phyloP scores from a whole-genome alignment of 140 eudicot genomes.

The Flaveria floridana region DNA sequence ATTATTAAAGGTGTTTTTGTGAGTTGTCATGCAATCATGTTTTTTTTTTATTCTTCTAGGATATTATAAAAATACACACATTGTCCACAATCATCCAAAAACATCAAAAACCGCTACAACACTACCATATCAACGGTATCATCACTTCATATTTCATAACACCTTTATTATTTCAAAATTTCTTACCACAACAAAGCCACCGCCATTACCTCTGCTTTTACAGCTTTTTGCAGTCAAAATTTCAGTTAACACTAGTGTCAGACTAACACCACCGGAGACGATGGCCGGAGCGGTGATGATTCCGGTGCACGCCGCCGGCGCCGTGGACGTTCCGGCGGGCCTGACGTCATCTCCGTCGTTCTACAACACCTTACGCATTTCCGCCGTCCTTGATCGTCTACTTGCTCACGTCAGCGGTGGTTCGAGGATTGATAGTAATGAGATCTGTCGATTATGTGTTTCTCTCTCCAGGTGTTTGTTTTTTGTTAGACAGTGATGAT shows the following conservation, averaged over 20 bases:
- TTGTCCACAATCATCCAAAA: too few species aligned
- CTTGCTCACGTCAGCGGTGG: conserved; percentile 17
- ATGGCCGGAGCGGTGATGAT: conserved; percentile 39
- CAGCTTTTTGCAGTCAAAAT: conserved; percentile 14
- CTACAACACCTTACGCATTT: conserved; percentile 39
- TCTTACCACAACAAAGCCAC: not conserved
- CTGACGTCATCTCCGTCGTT: conserved; percentile 24
- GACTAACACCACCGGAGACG: not conserved
- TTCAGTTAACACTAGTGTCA: not conserved
- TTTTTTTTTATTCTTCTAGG: too few species aligned
- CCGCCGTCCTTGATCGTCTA: conserved; percentile 45
- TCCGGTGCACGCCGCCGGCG: conserved; percentile 29
- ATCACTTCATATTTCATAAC: too few species aligned
- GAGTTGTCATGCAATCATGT: too few species aligned
- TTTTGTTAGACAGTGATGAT: too few species aligned
- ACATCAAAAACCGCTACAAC: too few species aligned
- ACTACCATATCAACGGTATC: too few species aligned
- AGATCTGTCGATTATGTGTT: conserved; percentile 56
- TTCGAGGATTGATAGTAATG: conserved; percentile 23
- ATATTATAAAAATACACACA: too few species aligned
- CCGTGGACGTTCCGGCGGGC: conserved; percentile 11
- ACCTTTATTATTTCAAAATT: not conserved
- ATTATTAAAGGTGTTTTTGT: too few species aligned
- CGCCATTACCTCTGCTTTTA: conserved; percentile 18
- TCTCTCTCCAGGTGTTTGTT: conserved; percentile 55